These are phyloP conservation scores for Gossypium rotundifolium DNA, from an alignment of 345 rosid genomes.

Conservation along the genomic window DNA sequence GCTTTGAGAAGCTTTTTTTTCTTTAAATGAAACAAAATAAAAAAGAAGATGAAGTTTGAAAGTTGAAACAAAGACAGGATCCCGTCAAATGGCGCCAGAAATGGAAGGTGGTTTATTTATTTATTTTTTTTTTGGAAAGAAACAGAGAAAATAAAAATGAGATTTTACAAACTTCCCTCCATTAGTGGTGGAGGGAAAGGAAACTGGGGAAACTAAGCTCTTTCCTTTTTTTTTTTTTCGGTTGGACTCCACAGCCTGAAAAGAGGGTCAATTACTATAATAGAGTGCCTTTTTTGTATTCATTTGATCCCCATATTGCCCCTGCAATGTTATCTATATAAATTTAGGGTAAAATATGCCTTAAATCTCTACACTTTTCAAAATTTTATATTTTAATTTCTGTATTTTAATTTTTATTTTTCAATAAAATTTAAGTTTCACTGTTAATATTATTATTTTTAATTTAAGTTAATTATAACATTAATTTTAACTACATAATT, in stretches of 20 bases:
- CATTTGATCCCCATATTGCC: neutral
- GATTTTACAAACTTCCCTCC: conserved; percentile 23
- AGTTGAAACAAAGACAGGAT: neutral
- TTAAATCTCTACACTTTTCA: too few relatives aligned
- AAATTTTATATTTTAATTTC: too few relatives aligned
- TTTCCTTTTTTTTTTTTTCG: neutral
- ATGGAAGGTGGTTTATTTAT: conserved; percentile 10
- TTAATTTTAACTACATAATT: too few relatives aligned
- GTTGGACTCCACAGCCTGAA: neutral
- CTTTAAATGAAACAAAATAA: neutral
- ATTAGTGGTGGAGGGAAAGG: conserved; percentile 16
- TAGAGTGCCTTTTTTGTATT: neutral
- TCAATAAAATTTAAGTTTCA: too few relatives aligned
- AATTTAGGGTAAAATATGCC: too few relatives aligned
- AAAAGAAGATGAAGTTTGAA: conserved; percentile 20
- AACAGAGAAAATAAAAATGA: conserved; percentile 2
- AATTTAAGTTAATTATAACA: too few relatives aligned
- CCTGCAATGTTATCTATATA: neutral
- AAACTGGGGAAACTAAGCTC: conserved; percentile 3
- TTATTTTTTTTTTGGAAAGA: neutral
- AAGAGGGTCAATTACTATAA: neutral
- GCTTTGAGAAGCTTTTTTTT: neutral
- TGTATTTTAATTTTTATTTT: too few relatives aligned
- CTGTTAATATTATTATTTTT: too few relatives aligned
- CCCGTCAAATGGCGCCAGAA: conserved; percentile 37